Conservation (phyloP, 208 protist genomes). For the Acanthamoeba triangularis region DNA sequence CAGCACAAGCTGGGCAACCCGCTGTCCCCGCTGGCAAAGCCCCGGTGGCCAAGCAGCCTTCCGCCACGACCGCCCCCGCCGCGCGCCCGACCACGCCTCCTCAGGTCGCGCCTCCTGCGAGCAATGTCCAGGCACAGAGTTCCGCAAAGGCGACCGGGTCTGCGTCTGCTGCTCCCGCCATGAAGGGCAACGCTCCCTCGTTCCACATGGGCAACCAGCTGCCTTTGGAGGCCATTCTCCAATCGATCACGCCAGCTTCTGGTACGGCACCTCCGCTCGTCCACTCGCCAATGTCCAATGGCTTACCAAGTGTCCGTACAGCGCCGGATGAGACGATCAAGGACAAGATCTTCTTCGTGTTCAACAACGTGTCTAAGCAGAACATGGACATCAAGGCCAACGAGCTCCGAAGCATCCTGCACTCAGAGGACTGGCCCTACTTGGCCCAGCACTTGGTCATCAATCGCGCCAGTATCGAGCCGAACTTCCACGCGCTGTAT, state of each 20-base stretch:
- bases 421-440: constrained; percentile 80
- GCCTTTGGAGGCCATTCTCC: constrained; percentile 61
- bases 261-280: constrained; percentile 12
- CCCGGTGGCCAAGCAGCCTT: neutral
- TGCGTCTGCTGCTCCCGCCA: neutral
- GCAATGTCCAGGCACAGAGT: too few species aligned
- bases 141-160: neutral
- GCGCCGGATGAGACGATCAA: constrained; percentile 80
- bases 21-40: neutral
- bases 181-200: constrained; percentile 30
- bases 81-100: constrained; percentile 14
- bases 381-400: constrained; percentile 91
- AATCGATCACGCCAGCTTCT: constrained; percentile 53
- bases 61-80: neutral
- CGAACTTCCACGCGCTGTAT: constrained; percentile 97
- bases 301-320: constrained; percentile 3
- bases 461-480: constrained; percentile 98
- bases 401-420: constrained; percentile 80
- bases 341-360: constrained; percentile 94
- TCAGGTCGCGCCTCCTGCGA: neutral
- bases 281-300: neutral
- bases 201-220: constrained; percentile 69
- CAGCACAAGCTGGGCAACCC: neutral
- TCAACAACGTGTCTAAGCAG: constrained; percentile 93
- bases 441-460: constrained; percentile 98